Evolutionary conservation across 192 early-diverging fungal genomes (phyloP).

Genomic region (Backusella tuberculispora): DNA sequence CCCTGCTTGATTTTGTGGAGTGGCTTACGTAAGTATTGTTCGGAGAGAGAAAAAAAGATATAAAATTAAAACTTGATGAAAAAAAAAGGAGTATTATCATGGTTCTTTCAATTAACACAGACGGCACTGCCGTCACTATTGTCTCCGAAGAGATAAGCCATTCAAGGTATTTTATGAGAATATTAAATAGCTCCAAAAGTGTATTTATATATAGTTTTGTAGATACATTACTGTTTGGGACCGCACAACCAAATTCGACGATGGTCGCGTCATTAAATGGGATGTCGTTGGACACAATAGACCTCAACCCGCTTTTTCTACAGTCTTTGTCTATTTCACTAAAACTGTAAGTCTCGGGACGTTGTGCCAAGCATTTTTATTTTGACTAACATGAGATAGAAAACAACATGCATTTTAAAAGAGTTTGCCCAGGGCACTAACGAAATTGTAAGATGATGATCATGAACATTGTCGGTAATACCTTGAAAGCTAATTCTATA

Average conservation of each 20-base stretch:
- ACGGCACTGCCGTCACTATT: slow-evolving; percentile 45
- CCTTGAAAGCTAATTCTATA: neutral
- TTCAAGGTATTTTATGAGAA: slow-evolving; percentile 43
- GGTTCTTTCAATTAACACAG: slow-evolving; percentile 39
- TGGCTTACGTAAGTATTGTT: no score
- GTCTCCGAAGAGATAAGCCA: slow-evolving; percentile 44
- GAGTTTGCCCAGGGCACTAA: slow-evolving; percentile 67
- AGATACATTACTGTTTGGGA: slow-evolving; percentile 48
- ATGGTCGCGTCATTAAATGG: slow-evolving; percentile 56
- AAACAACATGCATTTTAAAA: slow-evolving; percentile 59
- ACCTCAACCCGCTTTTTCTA: slow-evolving; percentile 50
- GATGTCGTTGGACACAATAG: slow-evolving; percentile 56
- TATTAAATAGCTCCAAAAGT: neutral
- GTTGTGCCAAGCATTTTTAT: neutral
- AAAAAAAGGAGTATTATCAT: neutral
- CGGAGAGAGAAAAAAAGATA: no score
- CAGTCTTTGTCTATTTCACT: slow-evolving; percentile 57
- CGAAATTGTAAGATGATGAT: slow-evolving; percentile 45
- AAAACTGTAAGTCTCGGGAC: slow-evolving; percentile 36
- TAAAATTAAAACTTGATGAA: no score
- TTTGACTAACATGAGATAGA: slow-evolving; percentile 34
- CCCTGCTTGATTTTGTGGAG: no score
- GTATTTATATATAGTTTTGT: neutral
- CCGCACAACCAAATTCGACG: slow-evolving; percentile 45
- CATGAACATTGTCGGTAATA: neutral